Evolutionary conservation across 768 basidiomycete genomes (phyloP), one percentile per base, ranked within the genome.

Genomic region (Lactarius indigo): DNA sequence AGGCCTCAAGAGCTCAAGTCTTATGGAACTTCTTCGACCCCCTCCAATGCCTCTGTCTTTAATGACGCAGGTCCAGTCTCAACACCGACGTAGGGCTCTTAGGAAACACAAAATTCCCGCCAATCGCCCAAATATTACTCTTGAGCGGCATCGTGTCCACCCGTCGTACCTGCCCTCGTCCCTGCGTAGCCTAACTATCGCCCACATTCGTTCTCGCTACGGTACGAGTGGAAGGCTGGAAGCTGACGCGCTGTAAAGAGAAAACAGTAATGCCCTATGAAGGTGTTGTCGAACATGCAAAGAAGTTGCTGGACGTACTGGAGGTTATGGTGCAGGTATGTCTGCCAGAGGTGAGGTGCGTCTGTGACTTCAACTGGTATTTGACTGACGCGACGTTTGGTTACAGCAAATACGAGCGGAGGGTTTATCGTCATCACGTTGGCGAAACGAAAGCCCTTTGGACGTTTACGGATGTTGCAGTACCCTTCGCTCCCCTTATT

Each of bases 161-260:
- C 37, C 13, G 13, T 37, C 33, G 89, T 79, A 15, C 75, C 75
- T 30, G 89, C 88, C 6, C 83, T 87, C 8, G 76, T 92, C 30
- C 89, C 89, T 3, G 90, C 97, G 93, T 73, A 96, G 98, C 77
- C 83, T 89, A 61, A 94, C 96, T 1, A 77, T 98, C 52, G 80
- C 84, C 65, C 80, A 88, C 70, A 84, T 98, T 64, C 79, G 80
- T 35, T 35, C 31, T 72, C 76, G 73, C 76, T 9, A 71, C 69
- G 1, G 74, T 90, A 33, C 80, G 81, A 65, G 71, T 71, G 1
- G 81, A 87, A 72, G 81, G 64, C 70, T 71, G 1, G 81, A 87
- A 72, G 77, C 84, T 1, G 70, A 75, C 15, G 74, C 72, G 26
- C 74, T 89, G 39, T 18, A 47, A 66, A 39, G 55, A 57, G 63